A percentile compares a stretch with the other conserved stretches of the same genome.
These are phyloP conservation scores for Trametopsis cervina DNA, from an alignment of 768 basidiomycete genomes.

Conservation along the genomic window DNA sequence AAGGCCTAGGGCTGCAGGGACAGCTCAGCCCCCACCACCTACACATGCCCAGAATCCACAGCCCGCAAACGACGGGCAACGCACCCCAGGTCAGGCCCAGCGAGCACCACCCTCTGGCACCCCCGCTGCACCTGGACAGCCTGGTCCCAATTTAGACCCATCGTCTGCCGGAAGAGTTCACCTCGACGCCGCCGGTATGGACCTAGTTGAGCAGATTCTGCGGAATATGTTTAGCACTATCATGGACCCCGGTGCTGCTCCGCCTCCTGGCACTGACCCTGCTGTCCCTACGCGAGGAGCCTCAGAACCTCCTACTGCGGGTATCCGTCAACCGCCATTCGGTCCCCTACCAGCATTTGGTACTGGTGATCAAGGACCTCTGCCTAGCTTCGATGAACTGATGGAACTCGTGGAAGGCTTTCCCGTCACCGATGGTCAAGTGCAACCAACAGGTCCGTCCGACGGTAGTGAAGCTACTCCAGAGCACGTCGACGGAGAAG, in stretches of 20 bases:
- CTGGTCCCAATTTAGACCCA: not conserved
- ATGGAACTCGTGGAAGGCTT: slow-evolving; percentile 1
- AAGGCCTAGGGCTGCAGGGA: slow-evolving; percentile 3
- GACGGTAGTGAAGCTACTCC: not conserved
- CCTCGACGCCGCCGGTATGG: not conserved
- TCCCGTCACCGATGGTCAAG: not conserved
- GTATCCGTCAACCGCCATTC: not conserved
- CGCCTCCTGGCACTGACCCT: not conserved
- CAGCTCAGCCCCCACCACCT: slow-evolving; percentile 9
- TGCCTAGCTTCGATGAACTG: slow-evolving; percentile 11
- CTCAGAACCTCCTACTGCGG: not conserved
- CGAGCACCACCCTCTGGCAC: not conserved
- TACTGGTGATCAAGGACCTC: slow-evolving; percentile 1
- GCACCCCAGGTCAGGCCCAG: not conserved
- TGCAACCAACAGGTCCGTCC: not conserved
- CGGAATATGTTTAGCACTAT: not conserved
- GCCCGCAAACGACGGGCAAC: not conserved
- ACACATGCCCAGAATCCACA: not conserved
- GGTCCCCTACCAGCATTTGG: not conserved
- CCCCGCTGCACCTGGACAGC: not conserved
- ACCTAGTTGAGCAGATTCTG: not conserved
- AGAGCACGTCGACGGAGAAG: too few species aligned
- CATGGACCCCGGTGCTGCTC: not conserved
- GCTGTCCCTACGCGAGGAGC: not conserved
- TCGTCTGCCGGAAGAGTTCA: not conserved